Base-by-base conservation (phyloP, 495 filamentous ascomycete genomes). In the Penicillium longicatenatum region DNA sequence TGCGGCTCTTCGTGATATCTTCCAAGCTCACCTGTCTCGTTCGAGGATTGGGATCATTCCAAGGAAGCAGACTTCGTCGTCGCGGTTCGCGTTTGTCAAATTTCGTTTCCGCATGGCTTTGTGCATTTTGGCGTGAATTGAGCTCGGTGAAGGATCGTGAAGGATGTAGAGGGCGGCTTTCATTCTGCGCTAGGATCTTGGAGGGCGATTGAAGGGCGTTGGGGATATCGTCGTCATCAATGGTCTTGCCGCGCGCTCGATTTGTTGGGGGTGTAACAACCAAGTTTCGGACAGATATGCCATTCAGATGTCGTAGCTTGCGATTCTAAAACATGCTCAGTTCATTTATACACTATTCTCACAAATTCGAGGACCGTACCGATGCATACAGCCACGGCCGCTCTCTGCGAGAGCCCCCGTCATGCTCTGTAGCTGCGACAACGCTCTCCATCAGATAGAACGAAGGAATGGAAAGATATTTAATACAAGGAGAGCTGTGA, bases 281-380 rank as follows among this genome's bases (percentile, higher is more conserved):
- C 35, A 97, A 77, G 69, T 97, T 98, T 48, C 94, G 90, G 21
- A 97, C 74, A 46, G 89, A 92, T 48, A 98, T 86, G 50, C 90
- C 91, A 60, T 89, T 86, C 16, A 98, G 79, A 76, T 97, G 92
- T 50, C 94, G 86, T 26, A 98, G 80, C 70, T 88, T 93, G 62
- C 92, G 86, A 68, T 95, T 97, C 85, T 95, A 64, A 14, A 31
- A 12, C 9, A 19, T 10, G 24, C n/a, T 50, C 39, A 35, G 49
- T 10, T 37, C 29, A 33, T 20, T 26, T n/a, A 4, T n/a, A 2
- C 8, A 48, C 16, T 6, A 2, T 26, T 30, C 17, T 35, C 26
- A 14, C 30, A 17, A 3, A 46, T 30, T 20, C 42, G 33, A 41
- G 58, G n/a, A 41, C 17, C 58, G 49, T 63, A 65, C 58, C 54